phyloP scores from a whole-genome alignment of 371 early-diverging fungal species.

The Zancudomyces culisetae region DNA sequence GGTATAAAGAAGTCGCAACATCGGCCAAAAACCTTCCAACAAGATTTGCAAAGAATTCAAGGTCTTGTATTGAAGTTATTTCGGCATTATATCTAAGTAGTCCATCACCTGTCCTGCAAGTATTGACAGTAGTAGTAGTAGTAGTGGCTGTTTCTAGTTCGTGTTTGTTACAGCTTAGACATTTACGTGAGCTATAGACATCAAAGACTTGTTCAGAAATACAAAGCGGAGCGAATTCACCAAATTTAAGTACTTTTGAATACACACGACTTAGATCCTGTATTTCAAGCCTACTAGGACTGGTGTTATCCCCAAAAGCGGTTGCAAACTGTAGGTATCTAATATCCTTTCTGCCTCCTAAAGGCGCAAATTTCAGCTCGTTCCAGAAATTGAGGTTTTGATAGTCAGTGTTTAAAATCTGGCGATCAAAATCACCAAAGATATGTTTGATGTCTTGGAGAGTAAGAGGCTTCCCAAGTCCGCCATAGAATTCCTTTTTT shows the following conservation, averaged over 20 bases:
- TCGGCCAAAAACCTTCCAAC: not conserved
- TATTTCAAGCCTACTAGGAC: not conserved
- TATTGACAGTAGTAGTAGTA: not conserved
- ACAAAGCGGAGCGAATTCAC: not conserved
- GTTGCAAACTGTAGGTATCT: not conserved
- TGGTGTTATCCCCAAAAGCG: too few species aligned
- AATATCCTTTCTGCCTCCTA: not conserved
- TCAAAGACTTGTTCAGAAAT: not conserved
- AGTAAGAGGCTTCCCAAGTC: too few species aligned
- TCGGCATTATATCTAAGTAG: not conserved
- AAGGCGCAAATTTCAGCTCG: not conserved
- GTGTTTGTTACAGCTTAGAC: not conserved
- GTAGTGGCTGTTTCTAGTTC: not conserved
- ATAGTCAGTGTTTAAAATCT: too few species aligned
- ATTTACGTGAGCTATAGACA: too few species aligned
- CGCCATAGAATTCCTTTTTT: too few species aligned
- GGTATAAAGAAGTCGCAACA: not conserved
- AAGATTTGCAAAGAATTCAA: not conserved
- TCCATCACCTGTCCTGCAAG: not conserved
- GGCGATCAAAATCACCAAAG: too few species aligned
- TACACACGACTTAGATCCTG: not conserved
- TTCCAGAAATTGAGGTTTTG: not conserved
- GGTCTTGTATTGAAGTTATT: too few species aligned
- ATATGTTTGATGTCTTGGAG: too few species aligned
- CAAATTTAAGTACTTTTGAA: not conserved